phyloP scores from a whole-genome alignment of 257 asterid genomes.

The Handroanthus guayacan region DNA sequence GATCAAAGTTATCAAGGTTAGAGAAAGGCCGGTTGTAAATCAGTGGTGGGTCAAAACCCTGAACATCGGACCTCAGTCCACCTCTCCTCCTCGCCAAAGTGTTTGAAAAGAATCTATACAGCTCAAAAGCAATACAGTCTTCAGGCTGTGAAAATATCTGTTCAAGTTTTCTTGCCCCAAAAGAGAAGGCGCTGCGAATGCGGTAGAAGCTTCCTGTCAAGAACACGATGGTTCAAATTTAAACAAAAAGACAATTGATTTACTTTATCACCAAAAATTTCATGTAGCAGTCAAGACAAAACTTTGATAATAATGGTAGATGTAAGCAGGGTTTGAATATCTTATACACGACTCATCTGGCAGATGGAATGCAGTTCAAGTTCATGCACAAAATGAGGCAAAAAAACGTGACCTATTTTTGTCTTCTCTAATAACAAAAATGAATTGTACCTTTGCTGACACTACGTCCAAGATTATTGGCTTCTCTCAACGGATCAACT shows the following conservation, averaged over 20 bases:
- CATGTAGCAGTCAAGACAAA: not conserved
- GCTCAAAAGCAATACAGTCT: conserved; percentile 59
- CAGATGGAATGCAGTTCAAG: not conserved
- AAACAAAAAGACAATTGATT: not conserved
- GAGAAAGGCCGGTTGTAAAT: conserved; percentile 37
- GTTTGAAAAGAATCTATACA: conserved; percentile 66
- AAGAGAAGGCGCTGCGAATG: conserved; percentile 85
- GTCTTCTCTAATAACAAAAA: not conserved
- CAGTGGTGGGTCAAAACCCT: conserved; percentile 38
- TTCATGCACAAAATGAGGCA: not conserved
- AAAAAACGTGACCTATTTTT: not conserved
- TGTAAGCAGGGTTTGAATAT: not conserved
- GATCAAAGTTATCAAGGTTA: conserved; percentile 35
- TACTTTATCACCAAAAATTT: not conserved
- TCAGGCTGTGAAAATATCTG: conserved; percentile 60
- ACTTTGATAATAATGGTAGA: not conserved
- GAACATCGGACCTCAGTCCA: conserved; percentile 63
- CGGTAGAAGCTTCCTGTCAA: conserved; percentile 78
- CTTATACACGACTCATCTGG: not conserved
- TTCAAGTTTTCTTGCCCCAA: conserved; percentile 78
- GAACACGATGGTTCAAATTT: not conserved
- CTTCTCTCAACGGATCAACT: conserved; percentile 80
- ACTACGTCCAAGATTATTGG: conserved; percentile 88
- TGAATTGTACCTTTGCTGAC: conserved; percentile 71
- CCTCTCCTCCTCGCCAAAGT: conserved; percentile 74